These are phyloP conservation scores for Podochytrium sp. DNA, from an alignment of 192 early-diverging fungal genomes.

Conservation along the genomic window DNA sequence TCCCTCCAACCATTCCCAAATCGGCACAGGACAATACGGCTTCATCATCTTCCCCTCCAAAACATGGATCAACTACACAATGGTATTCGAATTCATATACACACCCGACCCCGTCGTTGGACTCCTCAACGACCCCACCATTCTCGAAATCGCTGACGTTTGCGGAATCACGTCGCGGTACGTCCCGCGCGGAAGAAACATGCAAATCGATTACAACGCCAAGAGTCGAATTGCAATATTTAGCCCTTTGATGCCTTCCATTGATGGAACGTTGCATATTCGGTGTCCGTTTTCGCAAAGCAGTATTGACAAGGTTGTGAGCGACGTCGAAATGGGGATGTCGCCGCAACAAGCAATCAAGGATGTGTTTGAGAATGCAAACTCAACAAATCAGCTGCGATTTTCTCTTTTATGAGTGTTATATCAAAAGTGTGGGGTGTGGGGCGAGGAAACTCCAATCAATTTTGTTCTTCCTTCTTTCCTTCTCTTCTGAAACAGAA, in stretches of 20 bases:
- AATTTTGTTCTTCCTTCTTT: neutral
- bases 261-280: conserved; percentile 4
- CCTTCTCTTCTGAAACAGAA: neutral
- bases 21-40: neutral
- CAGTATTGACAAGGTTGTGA: neutral
- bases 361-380: neutral
- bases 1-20: neutral
- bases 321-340: neutral
- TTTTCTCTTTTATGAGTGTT: too few relatives aligned
- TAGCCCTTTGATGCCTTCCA: conserved; percentile 2
- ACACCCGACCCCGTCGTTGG: conserved; percentile 17
- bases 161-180: conserved; percentile 19
- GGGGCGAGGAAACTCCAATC: neutral
- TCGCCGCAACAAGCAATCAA: neutral
- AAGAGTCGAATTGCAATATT: neutral
- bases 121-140: conserved; percentile 18
- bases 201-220: conserved; percentile 18
- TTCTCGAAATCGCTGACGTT: conserved; percentile 8
- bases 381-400: neutral
- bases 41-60: conserved; percentile 11
- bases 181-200: neutral
- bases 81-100: conserved; percentile 23
- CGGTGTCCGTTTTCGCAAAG: conserved; percentile 7
- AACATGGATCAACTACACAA: conserved; percentile 13
- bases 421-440: neutral